These are phyloP conservation scores for Russula abietina DNA, from an alignment of 768 basidiomycete genomes.

Conservation along the genomic window DNA sequence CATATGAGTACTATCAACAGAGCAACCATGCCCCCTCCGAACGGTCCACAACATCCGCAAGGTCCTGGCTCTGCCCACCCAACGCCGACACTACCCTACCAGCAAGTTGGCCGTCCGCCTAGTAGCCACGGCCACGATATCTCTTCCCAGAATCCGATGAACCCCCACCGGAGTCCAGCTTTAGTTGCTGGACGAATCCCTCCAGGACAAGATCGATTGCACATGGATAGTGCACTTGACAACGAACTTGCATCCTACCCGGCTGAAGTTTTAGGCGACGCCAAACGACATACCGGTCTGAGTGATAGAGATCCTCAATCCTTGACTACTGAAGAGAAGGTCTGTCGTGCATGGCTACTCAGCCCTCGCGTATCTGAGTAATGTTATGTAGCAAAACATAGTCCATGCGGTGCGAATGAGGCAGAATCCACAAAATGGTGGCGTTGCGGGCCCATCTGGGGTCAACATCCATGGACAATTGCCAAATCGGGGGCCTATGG, in stretches of 20 bases:
- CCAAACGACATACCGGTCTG: slow-evolving; percentile 42
- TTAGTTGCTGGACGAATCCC: slow-evolving; percentile 43
- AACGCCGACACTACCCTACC: slow-evolving; percentile 40
- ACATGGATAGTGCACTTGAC: slow-evolving; percentile 32
- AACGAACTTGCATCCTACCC: slow-evolving; percentile 42
- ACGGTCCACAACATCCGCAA: slow-evolving; percentile 34
- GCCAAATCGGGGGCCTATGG: slow-evolving; percentile 30
- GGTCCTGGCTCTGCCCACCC: slow-evolving; percentile 36
- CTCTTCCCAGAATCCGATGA: slow-evolving; percentile 33
- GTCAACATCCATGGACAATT: slow-evolving; percentile 31
- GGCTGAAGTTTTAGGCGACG: slow-evolving; percentile 27
- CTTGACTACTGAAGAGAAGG: slow-evolving; percentile 57
- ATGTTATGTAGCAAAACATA: slow-evolving; percentile 35
- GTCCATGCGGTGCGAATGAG: slow-evolving; percentile 25
- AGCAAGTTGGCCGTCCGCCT: slow-evolving; percentile 46
- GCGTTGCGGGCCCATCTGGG: slow-evolving; percentile 40
- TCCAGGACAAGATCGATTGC: slow-evolving; percentile 29
- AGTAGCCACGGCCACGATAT: slow-evolving; percentile 53
- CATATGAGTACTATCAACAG: slow-evolving; percentile 41
- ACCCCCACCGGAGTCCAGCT: slow-evolving; percentile 54
- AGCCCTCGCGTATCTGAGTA: slow-evolving; percentile 4
- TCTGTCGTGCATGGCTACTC: slow-evolving; percentile 29
- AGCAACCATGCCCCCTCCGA: slow-evolving; percentile 45
- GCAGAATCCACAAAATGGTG: slow-evolving; percentile 33
- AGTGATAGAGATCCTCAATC: slow-evolving; percentile 41